These are phyloP conservation scores for Cantharellus cinnabarinus DNA, from an alignment of 768 basidiomycete genomes.

Conservation along the genomic window DNA sequence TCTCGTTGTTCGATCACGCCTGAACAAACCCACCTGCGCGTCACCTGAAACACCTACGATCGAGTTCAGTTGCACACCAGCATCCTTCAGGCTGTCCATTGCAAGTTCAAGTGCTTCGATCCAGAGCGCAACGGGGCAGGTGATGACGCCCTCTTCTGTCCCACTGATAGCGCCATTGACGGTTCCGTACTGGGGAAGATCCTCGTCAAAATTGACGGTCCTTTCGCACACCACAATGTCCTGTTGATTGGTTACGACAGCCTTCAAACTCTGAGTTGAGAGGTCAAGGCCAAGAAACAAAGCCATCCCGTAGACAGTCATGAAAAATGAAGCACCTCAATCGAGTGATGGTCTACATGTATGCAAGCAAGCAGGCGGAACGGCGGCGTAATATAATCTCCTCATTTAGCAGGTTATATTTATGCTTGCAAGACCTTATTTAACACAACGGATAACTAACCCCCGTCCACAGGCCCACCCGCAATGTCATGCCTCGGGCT, in stretches of 20 bases:
- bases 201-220: slow-evolving; percentile 60
- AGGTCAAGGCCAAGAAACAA: slow-evolving; percentile 67
- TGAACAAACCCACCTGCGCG: slow-evolving; percentile 35
- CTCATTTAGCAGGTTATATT: too few relatives aligned
- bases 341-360: too few relatives aligned
- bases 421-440: too few relatives aligned
- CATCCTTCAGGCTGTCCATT: slow-evolving; percentile 36
- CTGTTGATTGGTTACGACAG: slow-evolving; percentile 40
- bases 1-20: too few relatives aligned
- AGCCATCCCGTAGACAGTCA: not conserved
- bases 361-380: too few relatives aligned
- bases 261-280: slow-evolving; percentile 73
- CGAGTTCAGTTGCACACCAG: slow-evolving; percentile 35
- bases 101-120: slow-evolving; percentile 70
- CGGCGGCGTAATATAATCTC: too few relatives aligned
- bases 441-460: too few relatives aligned
- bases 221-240: slow-evolving; percentile 42
- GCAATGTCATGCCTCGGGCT: too few relatives aligned
- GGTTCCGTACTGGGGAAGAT: slow-evolving; percentile 49
- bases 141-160: slow-evolving; percentile 46
- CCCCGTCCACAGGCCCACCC: too few relatives aligned
- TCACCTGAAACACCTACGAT: slow-evolving; percentile 56
- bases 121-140: slow-evolving; percentile 67
- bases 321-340: too few relatives aligned
- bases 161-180: slow-evolving; percentile 45